These are phyloP conservation scores for Coemansia sp. DNA, from an alignment of 192 early-diverging fungal genomes.

Conservation along the genomic window DNA sequence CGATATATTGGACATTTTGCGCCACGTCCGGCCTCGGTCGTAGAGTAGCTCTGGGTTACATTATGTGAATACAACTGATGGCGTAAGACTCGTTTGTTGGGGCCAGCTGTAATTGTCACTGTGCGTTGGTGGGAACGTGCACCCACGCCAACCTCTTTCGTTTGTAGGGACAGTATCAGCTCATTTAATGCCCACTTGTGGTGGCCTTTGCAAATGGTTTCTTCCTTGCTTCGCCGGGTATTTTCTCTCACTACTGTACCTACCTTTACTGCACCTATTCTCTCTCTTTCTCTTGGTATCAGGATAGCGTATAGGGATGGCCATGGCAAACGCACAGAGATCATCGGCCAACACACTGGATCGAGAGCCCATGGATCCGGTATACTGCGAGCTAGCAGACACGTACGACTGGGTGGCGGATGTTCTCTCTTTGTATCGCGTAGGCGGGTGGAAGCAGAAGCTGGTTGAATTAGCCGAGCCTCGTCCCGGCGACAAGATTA, in stretches of 20 bases:
- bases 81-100: too few relatives aligned
- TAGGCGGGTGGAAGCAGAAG: slow-evolving; percentile 86
- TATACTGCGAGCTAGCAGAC: slow-evolving; percentile 81
- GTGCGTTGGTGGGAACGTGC: too few relatives aligned
- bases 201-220: background rate
- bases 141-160: too few relatives aligned
- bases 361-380: slow-evolving; percentile 71
- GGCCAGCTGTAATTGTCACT: too few relatives aligned
- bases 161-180: too few relatives aligned
- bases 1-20: background rate
- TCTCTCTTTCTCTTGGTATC: background rate
- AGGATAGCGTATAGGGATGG: slow-evolving; percentile 45
- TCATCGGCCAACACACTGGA: too few relatives aligned
- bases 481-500: slow-evolving; percentile 62
- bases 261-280: background rate
- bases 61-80: too few relatives aligned
- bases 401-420: slow-evolving; percentile 94
- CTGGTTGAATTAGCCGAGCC: slow-evolving; percentile 78
- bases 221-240: too few relatives aligned
- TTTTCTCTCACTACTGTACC: slow-evolving; percentile 1
- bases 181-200: too few relatives aligned
- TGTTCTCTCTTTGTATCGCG: slow-evolving; percentile 77
- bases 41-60: too few relatives aligned
- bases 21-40: too few relatives aligned
- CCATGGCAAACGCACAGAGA: slow-evolving; percentile 76